Percentiles rank a stretch among this genome's conserved stretches.
These are phyloP conservation scores for Penicillium janthinellum DNA, from an alignment of 2,329 filamentous ascomycete species.

Conservation along the genomic window DNA sequence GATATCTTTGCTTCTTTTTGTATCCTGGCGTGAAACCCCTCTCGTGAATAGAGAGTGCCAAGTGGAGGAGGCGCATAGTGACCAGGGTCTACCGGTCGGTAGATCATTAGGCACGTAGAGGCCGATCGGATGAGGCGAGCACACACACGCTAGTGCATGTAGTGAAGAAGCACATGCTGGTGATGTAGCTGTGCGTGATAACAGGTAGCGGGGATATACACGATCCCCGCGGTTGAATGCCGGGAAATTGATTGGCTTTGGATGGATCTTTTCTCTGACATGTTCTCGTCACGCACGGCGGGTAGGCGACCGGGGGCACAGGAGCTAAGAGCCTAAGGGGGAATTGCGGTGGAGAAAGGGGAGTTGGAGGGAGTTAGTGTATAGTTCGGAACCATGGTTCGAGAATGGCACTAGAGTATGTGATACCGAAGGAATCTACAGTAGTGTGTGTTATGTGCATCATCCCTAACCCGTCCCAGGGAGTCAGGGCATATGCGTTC, in stretches of 20 bases:
- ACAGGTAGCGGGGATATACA: neutral
- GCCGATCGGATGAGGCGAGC: neutral
- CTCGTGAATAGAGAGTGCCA: too few relatives aligned
- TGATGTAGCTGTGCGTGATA: neutral
- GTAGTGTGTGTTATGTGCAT: neutral
- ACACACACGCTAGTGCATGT: constrained; percentile 4
- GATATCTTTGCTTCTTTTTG: neutral
- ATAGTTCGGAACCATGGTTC: constrained; percentile 5
- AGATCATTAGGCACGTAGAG: neutral
- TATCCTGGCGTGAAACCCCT: neutral
- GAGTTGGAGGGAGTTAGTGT: neutral
- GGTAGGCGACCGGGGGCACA: neutral
- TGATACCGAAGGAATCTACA: constrained; percentile 3
- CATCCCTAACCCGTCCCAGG: neutral
- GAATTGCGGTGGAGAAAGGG: neutral
- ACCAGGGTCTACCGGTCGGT: neutral
- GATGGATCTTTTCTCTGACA: constrained; percentile 21
- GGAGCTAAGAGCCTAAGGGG: neutral
- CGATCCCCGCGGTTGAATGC: neutral
- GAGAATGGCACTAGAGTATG: constrained; percentile 1
- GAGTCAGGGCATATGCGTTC: neutral
- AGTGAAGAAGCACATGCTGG: constrained; percentile 9
- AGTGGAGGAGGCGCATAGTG: neutral
- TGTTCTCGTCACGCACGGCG: constrained; percentile 17
- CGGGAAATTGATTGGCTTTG: constrained; percentile 25